A percentile compares a stretch with the other conserved stretches of the same genome.
phyloP scores from a whole-genome alignment of 495 filamentous ascomycete genomes.

The Hypoxylon fragiforme region DNA sequence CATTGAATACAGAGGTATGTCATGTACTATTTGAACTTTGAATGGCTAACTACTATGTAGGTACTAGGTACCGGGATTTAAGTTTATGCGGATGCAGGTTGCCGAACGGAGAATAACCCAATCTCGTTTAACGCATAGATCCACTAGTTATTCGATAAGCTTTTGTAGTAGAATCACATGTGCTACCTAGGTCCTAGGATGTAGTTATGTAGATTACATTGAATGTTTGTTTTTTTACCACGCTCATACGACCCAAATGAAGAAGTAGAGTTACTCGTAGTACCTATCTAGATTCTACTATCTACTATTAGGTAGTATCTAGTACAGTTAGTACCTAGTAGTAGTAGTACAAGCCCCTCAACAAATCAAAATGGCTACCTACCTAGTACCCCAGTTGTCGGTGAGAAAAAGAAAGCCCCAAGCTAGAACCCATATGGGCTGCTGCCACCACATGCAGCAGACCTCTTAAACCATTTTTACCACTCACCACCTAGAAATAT shows the following conservation, averaged over 20 bases:
- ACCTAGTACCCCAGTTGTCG: slow-evolving; percentile 25
- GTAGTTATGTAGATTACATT: no score
- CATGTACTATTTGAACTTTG: no score
- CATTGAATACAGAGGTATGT: no score
- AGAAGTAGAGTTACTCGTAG: no score
- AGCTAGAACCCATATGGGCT: no score
- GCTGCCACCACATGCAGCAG: no score
- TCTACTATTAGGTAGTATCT: no score
- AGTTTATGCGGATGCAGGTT: neutral
- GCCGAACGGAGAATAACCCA: no score
- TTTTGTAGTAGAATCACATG: slow-evolving; percentile 31
- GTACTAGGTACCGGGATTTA: neutral
- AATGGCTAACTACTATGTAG: no score
- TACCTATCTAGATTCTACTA: no score
- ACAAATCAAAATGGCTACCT: slow-evolving; percentile 33
- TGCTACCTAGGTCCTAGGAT: slow-evolving; percentile 10
- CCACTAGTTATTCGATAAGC: slow-evolving; percentile 10
- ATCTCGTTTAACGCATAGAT: slow-evolving; percentile 2
- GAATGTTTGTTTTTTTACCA: neutral
- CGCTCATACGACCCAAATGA: neutral
- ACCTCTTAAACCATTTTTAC: slow-evolving; percentile 2
- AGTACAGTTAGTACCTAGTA: no score
- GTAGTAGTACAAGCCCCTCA: slow-evolving; percentile 18
- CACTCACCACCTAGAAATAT: slow-evolving; percentile 12
- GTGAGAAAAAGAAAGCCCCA: slow-evolving; percentile 22